These are phyloP conservation scores for Phytophthora cryptogea DNA, from an alignment of 352 stramenopile species.

Conservation along the genomic window DNA sequence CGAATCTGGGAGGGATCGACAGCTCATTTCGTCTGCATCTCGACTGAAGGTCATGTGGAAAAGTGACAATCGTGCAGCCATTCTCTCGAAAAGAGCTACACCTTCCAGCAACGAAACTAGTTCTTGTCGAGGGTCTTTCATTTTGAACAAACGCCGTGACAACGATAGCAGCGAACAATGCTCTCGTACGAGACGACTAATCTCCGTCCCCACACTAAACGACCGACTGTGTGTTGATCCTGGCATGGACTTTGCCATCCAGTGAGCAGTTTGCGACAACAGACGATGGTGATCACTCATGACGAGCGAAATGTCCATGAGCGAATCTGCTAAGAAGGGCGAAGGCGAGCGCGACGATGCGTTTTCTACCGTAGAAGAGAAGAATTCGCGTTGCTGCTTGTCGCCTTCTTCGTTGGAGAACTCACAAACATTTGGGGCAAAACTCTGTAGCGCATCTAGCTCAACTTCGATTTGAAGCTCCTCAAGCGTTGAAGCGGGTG, in stretches of 20 bases:
- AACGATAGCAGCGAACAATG: slow-evolving; percentile 62
- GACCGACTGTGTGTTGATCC: slow-evolving; percentile 1
- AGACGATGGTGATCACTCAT: slow-evolving; percentile 77
- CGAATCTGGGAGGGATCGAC: slow-evolving; percentile 8
- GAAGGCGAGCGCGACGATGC: slow-evolving; percentile 15
- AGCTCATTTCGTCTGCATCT: slow-evolving; percentile 15
- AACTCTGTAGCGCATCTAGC: slow-evolving; percentile 5
- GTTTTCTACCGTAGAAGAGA: slow-evolving; percentile 1
- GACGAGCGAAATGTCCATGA: slow-evolving; percentile 76
- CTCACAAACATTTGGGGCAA: slow-evolving; percentile 16
- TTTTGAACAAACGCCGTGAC: slow-evolving; percentile 46
- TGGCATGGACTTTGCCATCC: slow-evolving; percentile 46
- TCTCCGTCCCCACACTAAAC: slow-evolving; percentile 50
- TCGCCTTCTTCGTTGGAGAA: slow-evolving; percentile 27
- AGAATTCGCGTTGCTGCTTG: slow-evolving; percentile 6
- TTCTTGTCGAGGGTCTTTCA: slow-evolving; percentile 57
- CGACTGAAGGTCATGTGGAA: slow-evolving; percentile 22
- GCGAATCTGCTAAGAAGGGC: slow-evolving; percentile 52
- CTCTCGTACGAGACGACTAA: slow-evolving; percentile 54
- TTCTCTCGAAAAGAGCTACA: slow-evolving; percentile 53
- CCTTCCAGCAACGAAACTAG: slow-evolving; percentile 56
- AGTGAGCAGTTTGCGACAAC: slow-evolving; percentile 54
- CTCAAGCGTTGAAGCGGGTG: slow-evolving; percentile 20
- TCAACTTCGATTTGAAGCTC: slow-evolving; percentile 33
- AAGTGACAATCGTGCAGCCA: slow-evolving; percentile 34